phyloP scores from a whole-genome alignment of 129 eudicot genomes.

The Lactuca saligna region DNA sequence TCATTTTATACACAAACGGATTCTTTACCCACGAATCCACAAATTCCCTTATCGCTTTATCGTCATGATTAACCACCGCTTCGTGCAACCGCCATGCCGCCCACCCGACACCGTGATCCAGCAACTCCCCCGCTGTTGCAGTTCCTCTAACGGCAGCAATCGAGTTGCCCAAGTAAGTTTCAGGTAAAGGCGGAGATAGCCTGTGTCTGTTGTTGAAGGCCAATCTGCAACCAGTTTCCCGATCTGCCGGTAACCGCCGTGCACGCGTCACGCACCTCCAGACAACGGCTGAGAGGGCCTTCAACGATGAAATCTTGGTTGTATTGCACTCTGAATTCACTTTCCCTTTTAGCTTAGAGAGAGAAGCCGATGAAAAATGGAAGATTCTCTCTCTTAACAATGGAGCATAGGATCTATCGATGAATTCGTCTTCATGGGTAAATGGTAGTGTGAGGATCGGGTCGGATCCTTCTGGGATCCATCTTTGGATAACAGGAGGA shows the following conservation, averaged over 20 bases:
- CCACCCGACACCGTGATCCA: slow-evolving; percentile 39
- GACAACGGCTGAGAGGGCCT: slow-evolving; percentile 43
- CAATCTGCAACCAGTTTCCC: slow-evolving; percentile 34
- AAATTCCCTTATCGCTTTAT: slow-evolving; percentile 27
- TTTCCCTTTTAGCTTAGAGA: slow-evolving; percentile 43
- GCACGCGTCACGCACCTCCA: slow-evolving; percentile 57
- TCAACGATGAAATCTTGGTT: slow-evolving; percentile 45
- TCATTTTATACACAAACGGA: slow-evolving; percentile 32
- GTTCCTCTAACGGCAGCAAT: slow-evolving; percentile 10
- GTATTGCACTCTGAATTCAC: slow-evolving; percentile 36
- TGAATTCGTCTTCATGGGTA: slow-evolving; percentile 43
- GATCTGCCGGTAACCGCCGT: slow-evolving; percentile 25
- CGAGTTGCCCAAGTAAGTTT: slow-evolving; percentile 50
- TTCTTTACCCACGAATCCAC: slow-evolving; percentile 36
- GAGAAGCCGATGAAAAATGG: slow-evolving; percentile 42
- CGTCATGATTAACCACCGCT: slow-evolving; percentile 36
- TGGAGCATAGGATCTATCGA: slow-evolving; percentile 35
- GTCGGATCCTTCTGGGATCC: slow-evolving; percentile 53
- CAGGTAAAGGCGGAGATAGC: slow-evolving; percentile 47
- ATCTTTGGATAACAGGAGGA: slow-evolving; percentile 44
- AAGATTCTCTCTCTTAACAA: slow-evolving; percentile 51
- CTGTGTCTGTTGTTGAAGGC: slow-evolving; percentile 40
- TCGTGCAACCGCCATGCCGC: slow-evolving; percentile 51
- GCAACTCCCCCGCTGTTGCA: slow-evolving; percentile 31
- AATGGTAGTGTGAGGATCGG: slow-evolving; percentile 50